These are phyloP conservation scores for Yamadazyma epiphylla DNA, from an alignment of 1,139 yeast genomes.

Conservation along the genomic window DNA sequence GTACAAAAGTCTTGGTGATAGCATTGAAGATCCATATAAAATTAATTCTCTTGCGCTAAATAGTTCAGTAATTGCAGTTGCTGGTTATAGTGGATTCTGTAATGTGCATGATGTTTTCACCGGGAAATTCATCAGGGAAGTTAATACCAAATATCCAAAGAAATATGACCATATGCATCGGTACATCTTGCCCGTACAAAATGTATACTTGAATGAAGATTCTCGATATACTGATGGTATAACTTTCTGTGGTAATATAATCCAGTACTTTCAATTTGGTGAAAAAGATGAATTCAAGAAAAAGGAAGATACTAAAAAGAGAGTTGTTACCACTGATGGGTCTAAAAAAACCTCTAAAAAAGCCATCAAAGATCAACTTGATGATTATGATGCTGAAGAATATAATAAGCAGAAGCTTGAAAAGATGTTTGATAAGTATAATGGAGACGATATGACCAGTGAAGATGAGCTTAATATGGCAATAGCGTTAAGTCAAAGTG, in stretches of 20 bases:
- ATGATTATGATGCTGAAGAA: constrained; percentile 31
- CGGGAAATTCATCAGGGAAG: constrained; percentile 51
- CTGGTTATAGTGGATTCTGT: constrained; percentile 62
- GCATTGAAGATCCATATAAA: constrained; percentile 12
- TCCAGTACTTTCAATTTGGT: constrained; percentile 67
- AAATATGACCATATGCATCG: constrained; percentile 23
- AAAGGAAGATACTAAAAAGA: constrained; percentile 14
- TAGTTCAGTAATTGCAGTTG: constrained; percentile 50
- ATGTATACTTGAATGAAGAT: constrained; percentile 37
- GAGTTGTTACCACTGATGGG: constrained; percentile 13
- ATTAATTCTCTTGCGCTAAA: constrained; percentile 32
- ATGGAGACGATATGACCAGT: constrained; percentile 35
- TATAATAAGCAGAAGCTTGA: constrained; percentile 17
- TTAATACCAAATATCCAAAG: constrained; percentile 44
- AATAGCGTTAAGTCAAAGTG: constrained; percentile 48
- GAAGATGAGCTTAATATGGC: constrained; percentile 50
- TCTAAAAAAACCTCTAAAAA: constrained; percentile 14
- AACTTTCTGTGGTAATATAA: constrained; percentile 49
- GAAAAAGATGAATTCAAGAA: constrained; percentile 1
- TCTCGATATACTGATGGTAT: constrained; percentile 49
- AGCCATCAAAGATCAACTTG: constrained; percentile 30
- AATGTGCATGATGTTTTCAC: constrained; percentile 61
- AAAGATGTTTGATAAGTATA: constrained; percentile 39
- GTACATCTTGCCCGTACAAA: constrained; percentile 36
- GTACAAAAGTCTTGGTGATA: constrained; percentile 12